phyloP scores from a whole-genome alignment of 2,329 filamentous ascomycete species.

The Cladosporium cucumerinum region DNA sequence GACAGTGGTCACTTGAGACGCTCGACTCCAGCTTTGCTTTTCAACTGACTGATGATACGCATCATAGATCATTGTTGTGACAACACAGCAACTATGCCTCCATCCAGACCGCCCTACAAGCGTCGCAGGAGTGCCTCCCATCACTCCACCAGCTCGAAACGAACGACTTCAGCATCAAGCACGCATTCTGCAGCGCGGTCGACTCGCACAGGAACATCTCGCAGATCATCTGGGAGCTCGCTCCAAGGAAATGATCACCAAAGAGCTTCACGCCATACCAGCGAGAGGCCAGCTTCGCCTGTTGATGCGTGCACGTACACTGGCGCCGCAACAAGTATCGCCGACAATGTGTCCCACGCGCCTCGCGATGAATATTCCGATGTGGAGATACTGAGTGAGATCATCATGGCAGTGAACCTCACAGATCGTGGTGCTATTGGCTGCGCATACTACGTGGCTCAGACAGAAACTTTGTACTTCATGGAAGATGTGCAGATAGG shows the following conservation, averaged over 20 bases:
- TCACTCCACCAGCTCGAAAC: not conserved
- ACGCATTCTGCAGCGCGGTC: not conserved
- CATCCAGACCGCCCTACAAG: slow-evolving; percentile 2
- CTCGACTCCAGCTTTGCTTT: not conserved
- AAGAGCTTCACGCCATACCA: not conserved
- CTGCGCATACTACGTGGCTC: slow-evolving; percentile 76
- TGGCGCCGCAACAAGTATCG: not conserved
- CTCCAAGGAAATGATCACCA: not conserved
- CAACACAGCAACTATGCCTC: not conserved
- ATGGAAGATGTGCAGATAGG: slow-evolving; percentile 72
- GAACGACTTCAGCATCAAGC: not conserved
- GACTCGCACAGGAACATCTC: not conserved
- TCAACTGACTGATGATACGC: not conserved
- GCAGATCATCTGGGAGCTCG: not conserved
- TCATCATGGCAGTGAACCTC: slow-evolving; percentile 78
- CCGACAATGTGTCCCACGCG: not conserved
- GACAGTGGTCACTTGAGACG: not conserved
- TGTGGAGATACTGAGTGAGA: slow-evolving; percentile 57
- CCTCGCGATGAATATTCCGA: not conserved
- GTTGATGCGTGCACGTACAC: not conserved
- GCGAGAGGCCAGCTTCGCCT: not conserved
- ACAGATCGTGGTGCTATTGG: slow-evolving; percentile 69
- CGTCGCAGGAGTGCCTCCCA: slow-evolving; percentile 16
- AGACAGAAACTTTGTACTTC: slow-evolving; percentile 67
- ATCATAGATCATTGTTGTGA: not conserved